Evolutionary conservation across 2,329 filamentous ascomycete genomes (phyloP), one percentile per base, ranked within the genome.

Genomic region (Monosporascus sp.): DNA sequence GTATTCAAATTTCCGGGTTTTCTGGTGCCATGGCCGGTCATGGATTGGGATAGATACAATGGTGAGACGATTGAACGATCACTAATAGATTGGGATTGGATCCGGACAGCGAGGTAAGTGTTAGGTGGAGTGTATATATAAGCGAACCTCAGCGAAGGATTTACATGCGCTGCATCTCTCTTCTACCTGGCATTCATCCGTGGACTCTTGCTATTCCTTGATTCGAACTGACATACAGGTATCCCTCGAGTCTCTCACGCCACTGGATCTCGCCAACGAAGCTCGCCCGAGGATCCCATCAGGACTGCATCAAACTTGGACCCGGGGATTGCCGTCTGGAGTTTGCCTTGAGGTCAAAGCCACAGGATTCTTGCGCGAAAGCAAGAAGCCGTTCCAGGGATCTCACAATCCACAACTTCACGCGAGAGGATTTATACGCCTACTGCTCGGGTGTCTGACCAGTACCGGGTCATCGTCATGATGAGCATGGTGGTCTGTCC

Each of bases 101-200:
- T 73, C 74, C 67, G 74, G 77, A 76, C 76, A 79, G 76, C 75
- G 72, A 75, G 76, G 76, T 79, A 71, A 78, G 76, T 73, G 63
- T 64, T 68, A 68, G 63, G 65, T 56, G 67, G 69, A 72, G 72
- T 73, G 72, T 79, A 76, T 79, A 78, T 74, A 77, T 79, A 76
- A 71, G 68, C 71, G 71, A 75, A 71, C 63, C 65, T 68, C 68
- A 61, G 71, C 68, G 68, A 71, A 69, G 65, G 72, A 73, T 61
- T 61, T 60, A 56, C 59, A 48, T 59, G 65, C 58, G 49, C 54
- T 45, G 20, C 52, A 57, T 59, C 58, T 59, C 38, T 50, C 53
- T 59, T 37, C 47, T 54, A 51, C 58, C 57, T 60, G 60, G 62
- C 52, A 59, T 47, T 54, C 57, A 52, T 49, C 60, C 58, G 55